phyloP scores from a whole-genome alignment of 176 grass and related monocot genomes.

The Olyra latifolia region DNA sequence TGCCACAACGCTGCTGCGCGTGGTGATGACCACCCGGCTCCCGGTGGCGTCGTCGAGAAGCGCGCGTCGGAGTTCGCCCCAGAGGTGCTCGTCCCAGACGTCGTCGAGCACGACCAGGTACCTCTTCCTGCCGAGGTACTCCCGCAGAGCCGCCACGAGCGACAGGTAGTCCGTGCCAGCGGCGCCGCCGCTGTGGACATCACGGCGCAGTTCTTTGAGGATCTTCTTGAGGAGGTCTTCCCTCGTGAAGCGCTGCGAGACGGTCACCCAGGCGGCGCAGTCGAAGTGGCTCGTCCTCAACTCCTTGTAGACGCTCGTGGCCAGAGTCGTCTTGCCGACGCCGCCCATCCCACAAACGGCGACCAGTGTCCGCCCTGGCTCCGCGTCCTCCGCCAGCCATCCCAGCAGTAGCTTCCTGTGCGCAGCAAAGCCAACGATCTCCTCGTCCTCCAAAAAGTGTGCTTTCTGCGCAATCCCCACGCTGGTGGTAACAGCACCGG shows the following conservation, averaged over 20 bases:
- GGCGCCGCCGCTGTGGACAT: too few relatives aligned
- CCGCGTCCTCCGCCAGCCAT: neutral
- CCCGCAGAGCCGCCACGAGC: neutral
- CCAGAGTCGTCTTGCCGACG: constrained; percentile 20
- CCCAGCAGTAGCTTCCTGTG: neutral
- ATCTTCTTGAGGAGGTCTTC: constrained; percentile 18
- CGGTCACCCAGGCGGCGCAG: constrained; percentile 19
- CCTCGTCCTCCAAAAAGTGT: neutral
- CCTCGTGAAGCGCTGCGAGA: neutral
- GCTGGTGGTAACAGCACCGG: neutral
- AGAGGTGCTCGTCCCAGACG: neutral
- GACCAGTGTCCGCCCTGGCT: neutral
- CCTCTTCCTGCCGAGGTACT: neutral
- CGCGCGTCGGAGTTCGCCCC: neutral
- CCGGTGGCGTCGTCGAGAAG: neutral
- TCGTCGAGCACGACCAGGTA: constrained; percentile 14
- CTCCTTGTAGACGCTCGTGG: neutral
- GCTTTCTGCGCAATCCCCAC: neutral
- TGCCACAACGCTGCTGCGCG: neutral
- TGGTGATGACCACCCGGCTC: constrained; percentile 18
- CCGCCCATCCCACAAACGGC: constrained; percentile 3
- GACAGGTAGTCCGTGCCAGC: neutral
- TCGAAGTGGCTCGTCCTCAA: neutral
- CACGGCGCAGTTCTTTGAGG: neutral
- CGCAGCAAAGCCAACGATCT: neutral